Base-by-base conservation (phyloP, 2,329 filamentous ascomycete species). In the Colletotrichum tropicicola region DNA sequence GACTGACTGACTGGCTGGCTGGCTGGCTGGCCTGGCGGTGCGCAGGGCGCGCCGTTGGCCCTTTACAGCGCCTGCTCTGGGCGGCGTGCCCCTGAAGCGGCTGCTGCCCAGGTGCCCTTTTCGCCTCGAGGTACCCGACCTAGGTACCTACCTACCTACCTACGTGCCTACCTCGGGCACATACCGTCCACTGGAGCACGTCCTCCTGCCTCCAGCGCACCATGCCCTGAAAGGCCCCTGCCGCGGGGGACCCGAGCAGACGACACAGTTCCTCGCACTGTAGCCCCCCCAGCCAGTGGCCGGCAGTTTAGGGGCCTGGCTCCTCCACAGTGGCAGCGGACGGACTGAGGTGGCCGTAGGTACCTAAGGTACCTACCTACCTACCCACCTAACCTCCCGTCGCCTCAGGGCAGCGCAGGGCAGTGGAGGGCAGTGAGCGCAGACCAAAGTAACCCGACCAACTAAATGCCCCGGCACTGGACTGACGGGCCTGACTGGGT, bases 231-330 rank as follows among this genome's bases (percentile, higher is more conserved):
- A 47, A 7, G 37, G 5, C n/a, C n/a, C 41, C 13, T 15, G 17
- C 23, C 13, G 6, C 19, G 5, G 28, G 32, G n/a, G 5, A 27
- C 19, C 37, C 23, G 5, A 12, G 32, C 48, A 41, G 6, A 15
- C 3, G n/a, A 48, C 57, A 65, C 56, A 61, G 57, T 61, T 5
- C 17, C 19, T 30, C 57, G 49, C 61, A 65, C 61, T 65, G 61
- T 65, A n/a, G 41, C 30, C 28, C 30, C 28, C 27, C 48, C 49
- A 52, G 25, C 27, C 43, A 39, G 43, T 32, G 27, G 32, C 56
- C 61, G 49, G 49, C 56, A 65, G 30, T 65, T 48, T 62, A 7
- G 39, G 6, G 30, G 19, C 56, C 32, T 60, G 28, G 45, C 13
- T 32, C 59, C 47, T 32, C 54, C 45, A 52, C 45, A 52, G 37